These are phyloP conservation scores for Hypomyces perniciosus DNA, from an alignment of 2,329 filamentous ascomycete genomes.

Conservation along the genomic window DNA sequence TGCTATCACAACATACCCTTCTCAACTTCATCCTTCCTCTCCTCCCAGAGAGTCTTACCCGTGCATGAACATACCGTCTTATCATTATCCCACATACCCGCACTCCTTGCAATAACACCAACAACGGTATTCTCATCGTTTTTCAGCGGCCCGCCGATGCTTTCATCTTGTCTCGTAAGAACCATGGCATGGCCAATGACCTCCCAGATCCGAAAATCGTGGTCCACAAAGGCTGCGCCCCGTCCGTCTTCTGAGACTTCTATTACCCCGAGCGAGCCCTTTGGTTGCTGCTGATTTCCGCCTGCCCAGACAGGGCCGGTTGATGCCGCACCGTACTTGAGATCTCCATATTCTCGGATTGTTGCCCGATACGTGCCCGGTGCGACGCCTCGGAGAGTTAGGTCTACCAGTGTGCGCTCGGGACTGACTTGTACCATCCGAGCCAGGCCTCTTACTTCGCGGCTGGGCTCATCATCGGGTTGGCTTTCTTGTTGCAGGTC, in stretches of 20 bases:
- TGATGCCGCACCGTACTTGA: conserved; percentile 74
- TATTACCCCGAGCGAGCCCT: conserved; percentile 63
- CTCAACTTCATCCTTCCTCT: conserved; percentile 79
- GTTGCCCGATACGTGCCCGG: conserved; percentile 79
- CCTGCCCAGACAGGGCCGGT: conserved; percentile 77
- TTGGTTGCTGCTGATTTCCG: conserved; percentile 37
- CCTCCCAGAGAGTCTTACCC: conserved; percentile 97
- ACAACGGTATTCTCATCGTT: conserved; percentile 84
- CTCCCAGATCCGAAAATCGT: conserved; percentile 85
- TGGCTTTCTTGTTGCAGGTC: conserved; percentile 41
- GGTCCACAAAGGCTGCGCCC: conserved; percentile 75
- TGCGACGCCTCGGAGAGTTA: conserved; percentile 76
- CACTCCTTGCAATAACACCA: conserved; percentile 89
- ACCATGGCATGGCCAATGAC: conserved; percentile 91
- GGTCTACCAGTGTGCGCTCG: conserved; percentile 74
- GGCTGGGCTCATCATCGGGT: conserved; percentile 31
- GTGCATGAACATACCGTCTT: conserved; percentile 98
- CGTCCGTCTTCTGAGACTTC: conserved; percentile 69
- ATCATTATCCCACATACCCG: conserved; percentile 98
- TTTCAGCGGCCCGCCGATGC: conserved; percentile 38
- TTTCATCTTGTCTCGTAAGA: conserved; percentile 60
- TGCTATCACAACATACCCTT: conserved; percentile 76
- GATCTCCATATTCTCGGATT: conserved; percentile 79
- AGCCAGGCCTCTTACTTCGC: conserved; percentile 74
- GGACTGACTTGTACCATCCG: conserved; percentile 89